Conservation (phyloP, 345 rosid species). For the Salix brachista region DNA sequence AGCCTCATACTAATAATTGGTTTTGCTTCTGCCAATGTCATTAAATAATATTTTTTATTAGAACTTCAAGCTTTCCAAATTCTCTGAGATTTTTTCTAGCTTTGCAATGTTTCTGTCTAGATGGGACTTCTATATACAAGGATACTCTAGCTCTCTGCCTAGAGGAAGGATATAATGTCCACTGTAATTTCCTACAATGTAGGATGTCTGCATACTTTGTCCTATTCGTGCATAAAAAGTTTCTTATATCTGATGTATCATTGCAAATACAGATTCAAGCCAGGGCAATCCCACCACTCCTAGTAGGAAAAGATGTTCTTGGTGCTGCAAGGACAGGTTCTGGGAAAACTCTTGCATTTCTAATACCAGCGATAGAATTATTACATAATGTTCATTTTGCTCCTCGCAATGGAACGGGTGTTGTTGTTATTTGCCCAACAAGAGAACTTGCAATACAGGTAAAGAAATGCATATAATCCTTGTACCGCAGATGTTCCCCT, state of each 20-base stretch:
- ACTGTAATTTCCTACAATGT: not conserved
- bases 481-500: not conserved
- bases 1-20: not conserved
- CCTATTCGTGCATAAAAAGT: not conserved
- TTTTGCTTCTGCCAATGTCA: not conserved
- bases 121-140: not conserved
- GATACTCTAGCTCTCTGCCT: too few relatives aligned
- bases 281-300: conserved; percentile 67
- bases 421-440: conserved; percentile 88
- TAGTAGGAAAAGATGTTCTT: conserved; percentile 88
- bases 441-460: conserved; percentile 99
- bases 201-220: not conserved
- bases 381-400: conserved; percentile 56
- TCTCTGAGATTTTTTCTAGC: not conserved
- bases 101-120: not conserved
- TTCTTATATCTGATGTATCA: conserved; percentile 1
- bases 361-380: conserved; percentile 88
- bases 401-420: conserved; percentile 83
- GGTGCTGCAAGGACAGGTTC: conserved; percentile 99
- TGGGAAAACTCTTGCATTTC: conserved; percentile 93
- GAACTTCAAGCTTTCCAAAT: not conserved
- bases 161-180: not conserved
- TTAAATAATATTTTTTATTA: not conserved
- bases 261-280: conserved; percentile 74
- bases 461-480: not conserved